phyloP scores from a whole-genome alignment of 2,329 filamentous ascomycete genomes.

The Ophiocordyceps camponoti-leonardi region DNA sequence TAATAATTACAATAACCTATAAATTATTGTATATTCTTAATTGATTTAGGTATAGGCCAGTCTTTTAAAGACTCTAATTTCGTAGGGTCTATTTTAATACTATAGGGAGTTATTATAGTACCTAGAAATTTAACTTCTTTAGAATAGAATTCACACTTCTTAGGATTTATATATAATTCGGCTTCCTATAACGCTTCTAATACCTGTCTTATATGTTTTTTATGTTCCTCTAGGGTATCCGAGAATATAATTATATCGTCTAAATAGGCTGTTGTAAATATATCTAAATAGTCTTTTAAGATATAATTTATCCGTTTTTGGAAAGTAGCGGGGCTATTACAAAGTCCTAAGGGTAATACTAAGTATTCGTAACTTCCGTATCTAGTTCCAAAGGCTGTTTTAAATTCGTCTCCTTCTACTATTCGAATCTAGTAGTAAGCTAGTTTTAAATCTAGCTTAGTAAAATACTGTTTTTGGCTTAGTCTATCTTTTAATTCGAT shows the following conservation, averaged over 20 bases:
- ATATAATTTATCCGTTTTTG: not conserved
- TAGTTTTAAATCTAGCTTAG: not conserved
- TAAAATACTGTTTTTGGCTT: slow-evolving; percentile 2
- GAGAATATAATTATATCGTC: slow-evolving; percentile 5
- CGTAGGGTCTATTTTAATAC: not conserved
- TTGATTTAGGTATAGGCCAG: not conserved
- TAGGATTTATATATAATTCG: not conserved
- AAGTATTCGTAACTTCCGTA: slow-evolving; percentile 16
- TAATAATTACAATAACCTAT: not conserved
- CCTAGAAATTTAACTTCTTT: not conserved
- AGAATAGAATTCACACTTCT: not conserved
- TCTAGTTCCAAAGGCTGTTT: slow-evolving; percentile 14
- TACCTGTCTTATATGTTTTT: slow-evolving; percentile 2
- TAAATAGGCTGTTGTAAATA: slow-evolving; percentile 4
- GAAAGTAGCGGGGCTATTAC: slow-evolving; percentile 6
- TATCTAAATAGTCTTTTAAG: no score
- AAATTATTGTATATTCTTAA: not conserved
- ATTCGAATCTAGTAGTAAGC: not conserved
- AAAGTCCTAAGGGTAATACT: slow-evolving; percentile 12
- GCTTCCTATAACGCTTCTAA: not conserved
- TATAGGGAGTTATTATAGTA: not conserved
- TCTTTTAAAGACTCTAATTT: not conserved
- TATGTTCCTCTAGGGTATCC: slow-evolving; percentile 3
- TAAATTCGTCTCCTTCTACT: slow-evolving; percentile 13
- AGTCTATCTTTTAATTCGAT: slow-evolving; percentile 6